A percentile compares a stretch with the other conserved stretches of the same genome.
phyloP scores from a whole-genome alignment of 2,329 filamentous ascomycete species.

The Botryotinia convoluta region DNA sequence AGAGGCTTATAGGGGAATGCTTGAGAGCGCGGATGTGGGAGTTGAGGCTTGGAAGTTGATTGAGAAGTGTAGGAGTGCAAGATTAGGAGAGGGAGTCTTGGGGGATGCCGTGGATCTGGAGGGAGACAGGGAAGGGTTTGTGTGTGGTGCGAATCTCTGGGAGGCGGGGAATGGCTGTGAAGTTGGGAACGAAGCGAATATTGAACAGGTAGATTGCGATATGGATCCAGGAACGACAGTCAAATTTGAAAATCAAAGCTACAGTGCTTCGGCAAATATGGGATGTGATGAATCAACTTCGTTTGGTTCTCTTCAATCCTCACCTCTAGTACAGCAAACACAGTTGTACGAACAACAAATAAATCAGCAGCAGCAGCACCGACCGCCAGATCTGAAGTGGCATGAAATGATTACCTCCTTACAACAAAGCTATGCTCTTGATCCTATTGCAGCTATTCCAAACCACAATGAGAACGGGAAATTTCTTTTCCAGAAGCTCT shows the following conservation, averaged over 20 bases:
- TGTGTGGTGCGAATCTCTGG: background rate
- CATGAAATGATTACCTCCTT: background rate
- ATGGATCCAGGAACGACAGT: background rate
- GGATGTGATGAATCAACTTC: background rate
- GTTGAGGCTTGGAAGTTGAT: background rate
- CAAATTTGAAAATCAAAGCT: background rate
- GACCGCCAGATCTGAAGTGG: background rate
- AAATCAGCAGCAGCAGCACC: background rate
- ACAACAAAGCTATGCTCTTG: background rate
- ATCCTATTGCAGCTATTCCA: background rate
- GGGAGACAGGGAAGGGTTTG: too few species aligned
- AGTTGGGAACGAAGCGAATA: background rate
- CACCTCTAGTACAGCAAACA: background rate
- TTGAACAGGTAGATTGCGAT: background rate
- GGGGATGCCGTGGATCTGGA: background rate
- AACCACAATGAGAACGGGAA: background rate
- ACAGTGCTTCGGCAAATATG: background rate
- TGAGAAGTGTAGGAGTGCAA: constrained; percentile 4
- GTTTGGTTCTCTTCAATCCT: background rate
- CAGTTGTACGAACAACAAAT: background rate
- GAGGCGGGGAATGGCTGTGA: background rate
- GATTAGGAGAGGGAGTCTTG: background rate
- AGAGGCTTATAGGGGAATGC: constrained; percentile 7
- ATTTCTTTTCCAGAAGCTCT: background rate
- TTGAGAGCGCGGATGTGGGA: background rate